Evolutionary conservation across 2,329 filamentous ascomycete species (phyloP).

Genomic region (Neofusicoccum umdonicola): DNA sequence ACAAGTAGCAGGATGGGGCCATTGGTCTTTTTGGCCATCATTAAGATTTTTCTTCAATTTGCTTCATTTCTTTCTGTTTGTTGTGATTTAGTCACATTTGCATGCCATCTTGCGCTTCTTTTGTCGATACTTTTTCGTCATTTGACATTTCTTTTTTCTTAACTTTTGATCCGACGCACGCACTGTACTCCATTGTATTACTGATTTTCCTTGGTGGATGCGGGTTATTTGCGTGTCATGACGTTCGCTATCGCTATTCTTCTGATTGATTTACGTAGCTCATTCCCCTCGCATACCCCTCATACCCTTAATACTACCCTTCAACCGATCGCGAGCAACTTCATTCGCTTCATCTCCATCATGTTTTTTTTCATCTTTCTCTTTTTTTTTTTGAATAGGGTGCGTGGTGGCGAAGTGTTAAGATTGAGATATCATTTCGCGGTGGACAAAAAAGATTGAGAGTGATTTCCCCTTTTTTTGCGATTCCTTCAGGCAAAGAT

Average conservation of each 20-base stretch:
- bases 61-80: conserved; percentile 15
- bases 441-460: conserved; percentile 13
- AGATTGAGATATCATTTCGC: conserved; percentile 13
- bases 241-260: conserved; percentile 15
- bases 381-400: conserved; percentile 10
- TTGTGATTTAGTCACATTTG: conserved; percentile 12
- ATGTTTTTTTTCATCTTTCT: not conserved
- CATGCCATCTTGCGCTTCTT: conserved; percentile 14
- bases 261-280: conserved; percentile 10
- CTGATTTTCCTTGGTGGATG: conserved; percentile 16
- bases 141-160: conserved; percentile 11
- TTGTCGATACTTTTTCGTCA: conserved; percentile 12
- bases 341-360: conserved; percentile 9
- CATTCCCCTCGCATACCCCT: conserved; percentile 10
- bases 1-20: not conserved
- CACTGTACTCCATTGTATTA: conserved; percentile 17
- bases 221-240: conserved; percentile 18
- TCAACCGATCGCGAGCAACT: conserved; percentile 10
- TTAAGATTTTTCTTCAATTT: not conserved
- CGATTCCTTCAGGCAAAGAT: conserved; percentile 15
- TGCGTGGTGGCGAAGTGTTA: conserved; percentile 4
- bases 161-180: conserved; percentile 9
- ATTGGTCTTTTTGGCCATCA: conserved; percentile 3
- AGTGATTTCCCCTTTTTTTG: conserved; percentile 12
- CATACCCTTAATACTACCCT: conserved; percentile 14